Base-by-base conservation (phyloP, 2,329 filamentous ascomycete species). In the Sporothrix schenckii region DNA sequence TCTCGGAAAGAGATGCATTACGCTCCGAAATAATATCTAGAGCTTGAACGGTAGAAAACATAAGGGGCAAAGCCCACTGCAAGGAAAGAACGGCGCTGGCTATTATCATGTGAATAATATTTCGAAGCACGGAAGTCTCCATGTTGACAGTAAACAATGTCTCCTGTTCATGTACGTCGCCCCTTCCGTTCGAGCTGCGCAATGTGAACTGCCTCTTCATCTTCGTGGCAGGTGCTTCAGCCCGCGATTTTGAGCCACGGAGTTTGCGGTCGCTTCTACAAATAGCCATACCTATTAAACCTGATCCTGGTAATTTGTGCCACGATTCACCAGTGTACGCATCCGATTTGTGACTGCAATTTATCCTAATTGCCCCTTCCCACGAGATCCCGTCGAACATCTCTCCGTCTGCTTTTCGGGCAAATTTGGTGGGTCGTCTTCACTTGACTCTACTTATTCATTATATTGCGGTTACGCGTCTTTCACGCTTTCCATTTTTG, bases 401-500 rank as follows among this genome's bases (percentile, higher is more conserved):
- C 24, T 39, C 6, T 41, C 58, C 58, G 19, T 50, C 5, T n/a
- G 27, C 24, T 21, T 21, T 50, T 24, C 44, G 50, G n/a, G 24
- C 41, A 65, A n/a, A 63, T 44, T 27, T 19, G 21, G n/a, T n/a
- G 58, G 58, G 39, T 10, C 21, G 30, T 63, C 19, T 44, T 27
- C 30, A 47, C 3, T 44, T 10, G 19, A 24, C n/a, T 7, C 30
- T 52, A n/a, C n/a, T 66, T 21, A 13, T 21, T 52, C 10, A 21
- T 66, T 52, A 65, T 27, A 66, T 52, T 66, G 63, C 10, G 47
- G 47, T 50, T 66, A 52, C 63, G 63, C 63, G 63, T 66, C 63
- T 52, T 34, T 39, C 30, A 4, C 11, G 39, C 47, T 34, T 21
- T 30, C 19, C 61, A n/a, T 11, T 34, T 66, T 50, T 21, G 63